Conservation (phyloP, 2,329 filamentous ascomycete genomes). For the Claviceps sp. region DNA sequence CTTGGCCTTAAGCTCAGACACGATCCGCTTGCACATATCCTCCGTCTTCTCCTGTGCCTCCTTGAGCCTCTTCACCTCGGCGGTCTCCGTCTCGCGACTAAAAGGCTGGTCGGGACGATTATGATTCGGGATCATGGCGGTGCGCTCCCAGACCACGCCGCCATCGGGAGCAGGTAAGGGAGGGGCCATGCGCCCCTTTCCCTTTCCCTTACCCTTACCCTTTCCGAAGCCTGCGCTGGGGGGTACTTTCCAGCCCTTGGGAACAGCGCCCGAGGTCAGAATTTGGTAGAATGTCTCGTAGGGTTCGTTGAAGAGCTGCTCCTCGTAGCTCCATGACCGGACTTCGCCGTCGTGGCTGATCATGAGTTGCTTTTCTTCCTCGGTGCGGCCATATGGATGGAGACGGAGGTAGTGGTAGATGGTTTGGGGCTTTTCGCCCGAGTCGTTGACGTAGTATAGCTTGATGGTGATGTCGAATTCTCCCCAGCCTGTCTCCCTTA, state of each 20-base stretch:
- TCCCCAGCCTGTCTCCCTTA: constrained; percentile 91
- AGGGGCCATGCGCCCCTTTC: constrained; percentile 27
- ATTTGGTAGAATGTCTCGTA: constrained; percentile 84
- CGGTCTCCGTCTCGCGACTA: constrained; percentile 54
- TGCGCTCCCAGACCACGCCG: constrained; percentile 48
- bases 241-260: constrained; percentile 26
- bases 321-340: constrained; percentile 73
- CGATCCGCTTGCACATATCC: constrained; percentile 44
- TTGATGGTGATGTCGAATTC: constrained; percentile 96
- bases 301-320: constrained; percentile 94
- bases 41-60: constrained; percentile 53
- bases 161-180: constrained; percentile 23
- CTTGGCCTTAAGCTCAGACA: constrained; percentile 49
- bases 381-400: constrained; percentile 76
- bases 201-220: constrained; percentile 34
- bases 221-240: constrained; percentile 31
- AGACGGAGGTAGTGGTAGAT: constrained; percentile 84
- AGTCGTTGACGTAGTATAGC: constrained; percentile 80
- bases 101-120: constrained; percentile 59
- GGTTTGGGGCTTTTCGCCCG: constrained; percentile 88
- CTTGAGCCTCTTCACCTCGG: constrained; percentile 45
- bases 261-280: constrained; percentile 59
- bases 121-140: constrained; percentile 59
- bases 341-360: constrained; percentile 48
- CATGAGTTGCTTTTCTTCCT: constrained; percentile 54